These are phyloP conservation scores for Paramecium octaurelia DNA, from an alignment of 73 alveolate species.

Conservation along the genomic window DNA sequence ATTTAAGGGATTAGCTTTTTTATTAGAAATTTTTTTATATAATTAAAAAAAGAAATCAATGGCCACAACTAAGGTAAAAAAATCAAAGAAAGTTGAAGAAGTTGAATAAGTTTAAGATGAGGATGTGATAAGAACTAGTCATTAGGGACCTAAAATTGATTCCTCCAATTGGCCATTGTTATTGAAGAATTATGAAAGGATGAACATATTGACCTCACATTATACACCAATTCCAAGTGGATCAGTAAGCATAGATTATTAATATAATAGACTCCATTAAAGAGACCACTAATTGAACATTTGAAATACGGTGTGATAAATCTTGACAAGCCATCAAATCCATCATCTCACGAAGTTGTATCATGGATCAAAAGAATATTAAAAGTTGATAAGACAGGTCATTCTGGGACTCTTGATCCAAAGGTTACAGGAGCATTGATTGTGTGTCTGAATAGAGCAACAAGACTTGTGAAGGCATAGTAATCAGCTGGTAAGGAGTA, in stretches of 20 bases:
- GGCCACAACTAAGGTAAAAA: constrained; percentile 54
- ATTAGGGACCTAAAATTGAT: constrained; percentile 70
- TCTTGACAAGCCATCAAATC: constrained; percentile 98
- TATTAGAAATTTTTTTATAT: neutral
- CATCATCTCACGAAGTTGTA: constrained; percentile 98
- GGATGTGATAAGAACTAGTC: constrained; percentile 43
- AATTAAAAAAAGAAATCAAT: constrained; percentile 30
- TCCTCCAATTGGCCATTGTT: constrained; percentile 83
- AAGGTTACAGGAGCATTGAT: constrained; percentile 99
- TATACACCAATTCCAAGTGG: constrained; percentile 99
- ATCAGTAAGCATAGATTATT: neutral
- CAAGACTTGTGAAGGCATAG: constrained; percentile 97
- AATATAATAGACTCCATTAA: constrained; percentile 87
- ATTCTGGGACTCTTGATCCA: constrained; percentile 99
- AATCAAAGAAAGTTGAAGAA: constrained; percentile 38
- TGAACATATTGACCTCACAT: constrained; percentile 92
- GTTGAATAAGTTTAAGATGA: constrained; percentile 49
- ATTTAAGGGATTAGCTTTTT: neutral
- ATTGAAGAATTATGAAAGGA: constrained; percentile 84
- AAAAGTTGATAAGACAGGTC: constrained; percentile 99
- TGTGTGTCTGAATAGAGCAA: constrained; percentile 98
- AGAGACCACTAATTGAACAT: constrained; percentile 94
- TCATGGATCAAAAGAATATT: constrained; percentile 98
- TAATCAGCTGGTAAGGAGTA: constrained; percentile 95
- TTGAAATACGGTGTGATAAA: constrained; percentile 98